Evolutionary conservation across 2,329 filamentous ascomycete species (phyloP).

Genomic region (Penicillium sp.): DNA sequence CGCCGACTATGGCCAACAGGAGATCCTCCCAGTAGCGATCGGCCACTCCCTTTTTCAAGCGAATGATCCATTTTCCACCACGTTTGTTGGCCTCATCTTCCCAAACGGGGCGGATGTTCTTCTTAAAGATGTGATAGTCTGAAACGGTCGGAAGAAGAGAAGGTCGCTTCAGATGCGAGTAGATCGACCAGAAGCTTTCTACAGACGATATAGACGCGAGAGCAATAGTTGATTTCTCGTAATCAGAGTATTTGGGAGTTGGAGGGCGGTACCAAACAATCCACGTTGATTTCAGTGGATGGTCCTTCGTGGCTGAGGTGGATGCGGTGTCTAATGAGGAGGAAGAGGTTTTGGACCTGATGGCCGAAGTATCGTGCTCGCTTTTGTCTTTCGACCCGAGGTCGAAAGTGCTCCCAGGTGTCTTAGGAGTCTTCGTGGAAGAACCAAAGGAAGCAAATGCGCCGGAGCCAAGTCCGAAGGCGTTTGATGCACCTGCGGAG

Average conservation of each 20-base stretch:
- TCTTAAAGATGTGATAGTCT: constrained; percentile 97
- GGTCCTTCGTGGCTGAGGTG: constrained; percentile 35
- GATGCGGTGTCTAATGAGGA: constrained; percentile 37
- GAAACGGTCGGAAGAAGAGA: constrained; percentile 85
- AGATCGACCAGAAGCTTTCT: constrained; percentile 89
- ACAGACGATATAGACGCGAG: constrained; percentile 76
- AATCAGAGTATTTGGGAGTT: constrained; percentile 95
- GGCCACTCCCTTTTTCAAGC: constrained; percentile 93
- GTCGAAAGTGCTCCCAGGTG: constrained; percentile 75
- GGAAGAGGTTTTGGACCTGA: constrained; percentile 38
- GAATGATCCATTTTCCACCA: constrained; percentile 95
- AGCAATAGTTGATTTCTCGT: constrained; percentile 91
- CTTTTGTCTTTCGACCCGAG: constrained; percentile 64
- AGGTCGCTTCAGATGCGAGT: constrained; percentile 82
- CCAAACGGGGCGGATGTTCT: constrained; percentile 94
- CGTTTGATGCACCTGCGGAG: constrained; percentile 72
- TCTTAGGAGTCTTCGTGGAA: constrained; percentile 81
- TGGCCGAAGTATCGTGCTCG: constrained; percentile 27
- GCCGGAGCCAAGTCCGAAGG: constrained; percentile 89
- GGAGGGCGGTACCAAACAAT: constrained; percentile 96
- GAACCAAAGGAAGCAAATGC: constrained; percentile 93
- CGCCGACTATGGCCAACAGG: constrained; percentile 82
- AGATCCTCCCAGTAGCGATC: constrained; percentile 97
- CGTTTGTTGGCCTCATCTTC: constrained; percentile 96
- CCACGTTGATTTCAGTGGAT: constrained; percentile 80